phyloP scores from a whole-genome alignment of 2,329 filamentous ascomycete genomes.

The Xenosphaeropsis pyriputrescens region DNA sequence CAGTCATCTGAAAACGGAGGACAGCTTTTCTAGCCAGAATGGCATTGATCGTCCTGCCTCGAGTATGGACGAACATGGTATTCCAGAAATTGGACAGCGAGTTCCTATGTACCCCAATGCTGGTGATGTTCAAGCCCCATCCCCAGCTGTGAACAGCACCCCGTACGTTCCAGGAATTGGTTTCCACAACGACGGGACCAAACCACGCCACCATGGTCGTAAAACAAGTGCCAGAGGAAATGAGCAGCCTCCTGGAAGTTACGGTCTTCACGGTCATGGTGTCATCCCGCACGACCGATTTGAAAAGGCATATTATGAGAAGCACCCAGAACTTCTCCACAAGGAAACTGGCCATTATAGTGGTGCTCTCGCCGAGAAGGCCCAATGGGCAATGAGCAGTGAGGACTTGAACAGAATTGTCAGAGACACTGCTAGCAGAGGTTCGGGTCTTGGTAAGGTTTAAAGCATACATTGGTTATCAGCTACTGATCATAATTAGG shows the following conservation, averaged over 20 bases:
- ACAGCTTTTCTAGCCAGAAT: conserved; percentile 38
- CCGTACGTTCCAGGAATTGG: conserved; percentile 22
- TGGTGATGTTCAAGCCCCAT: conserved; percentile 91
- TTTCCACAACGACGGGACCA: conserved; percentile 34
- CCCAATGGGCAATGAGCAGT: conserved; percentile 73
- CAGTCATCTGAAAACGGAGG: conserved; percentile 44
- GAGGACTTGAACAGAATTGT: conserved; percentile 87
- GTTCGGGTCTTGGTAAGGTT: conserved; percentile 33
- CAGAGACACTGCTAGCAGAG: conserved; percentile 45
- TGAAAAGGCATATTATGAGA: conserved; percentile 83
- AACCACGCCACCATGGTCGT: conserved; percentile 46
- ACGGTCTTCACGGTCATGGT: conserved; percentile 83
- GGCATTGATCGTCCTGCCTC: conserved; percentile 36
- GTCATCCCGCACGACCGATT: conserved; percentile 64
- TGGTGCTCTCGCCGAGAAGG: conserved; percentile 38
- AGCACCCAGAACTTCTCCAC: conserved; percentile 69
- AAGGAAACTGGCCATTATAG: conserved; percentile 52
- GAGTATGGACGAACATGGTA: conserved; percentile 61
- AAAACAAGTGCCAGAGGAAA: conserved; percentile 61
- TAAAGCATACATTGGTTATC: too few species aligned
- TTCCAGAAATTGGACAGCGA: conserved; percentile 81
- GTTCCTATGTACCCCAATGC: conserved; percentile 90
- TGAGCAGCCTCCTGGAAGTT: conserved; percentile 70
- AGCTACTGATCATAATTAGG: conserved; percentile 28
- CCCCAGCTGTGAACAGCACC: conserved; percentile 43